Base-by-base conservation (phyloP, 2,329 filamentous ascomycete species). In the Pseudogymnoascus sp. region DNA sequence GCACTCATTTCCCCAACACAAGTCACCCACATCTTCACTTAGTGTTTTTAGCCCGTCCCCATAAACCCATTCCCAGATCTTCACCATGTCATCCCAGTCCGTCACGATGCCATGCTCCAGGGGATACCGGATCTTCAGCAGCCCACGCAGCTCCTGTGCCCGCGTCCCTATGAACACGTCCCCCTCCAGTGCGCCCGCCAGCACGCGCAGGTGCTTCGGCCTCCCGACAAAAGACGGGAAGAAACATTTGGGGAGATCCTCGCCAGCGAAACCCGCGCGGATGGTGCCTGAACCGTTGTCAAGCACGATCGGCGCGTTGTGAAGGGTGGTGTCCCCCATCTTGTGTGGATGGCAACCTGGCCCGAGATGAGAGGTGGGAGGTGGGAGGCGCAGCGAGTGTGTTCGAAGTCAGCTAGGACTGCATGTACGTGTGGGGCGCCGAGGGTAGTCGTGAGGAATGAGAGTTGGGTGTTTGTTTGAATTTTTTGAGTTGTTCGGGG, bases 51-150 rank as follows among this genome's bases (percentile, higher is more conserved):
- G 77, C 67, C 96, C 95, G 73, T 97, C 93, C 64, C 90, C 90
- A 75, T 97, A 99, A 62, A 99, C 92, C 73, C 96, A 95, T 72
- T 96, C 90, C 95, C 95, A 99, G 78, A 99, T 99, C 79, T 91
- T 88, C 81, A 99, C 95, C 95, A 99, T 99, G 74, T 99, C 95
- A 74, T 97, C 95, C 95, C 95, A 99, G 77, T 99, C 92, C 70
- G 95, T 99, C 67, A 99, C 95, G 72, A 99, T 96, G 70, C 95
- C 95, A 75, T 99, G 95, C 79, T 97, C 95, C 63, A 99, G 80
- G 50, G 95, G 95, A 75, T 97, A 97, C 68, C 87, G 84, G 71
- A 99, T 97, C 84, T 97, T 99, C 70, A 99, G 83, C 66, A 99
- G 80, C 2, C 95, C 95, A 72, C 93, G 87, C 72, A 96, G 82